Percentiles rank a stretch among this genome's conserved stretches.
Conservation (phyloP, 1,139 yeast genomes). For the Suhomyces atakaporum region DNA sequence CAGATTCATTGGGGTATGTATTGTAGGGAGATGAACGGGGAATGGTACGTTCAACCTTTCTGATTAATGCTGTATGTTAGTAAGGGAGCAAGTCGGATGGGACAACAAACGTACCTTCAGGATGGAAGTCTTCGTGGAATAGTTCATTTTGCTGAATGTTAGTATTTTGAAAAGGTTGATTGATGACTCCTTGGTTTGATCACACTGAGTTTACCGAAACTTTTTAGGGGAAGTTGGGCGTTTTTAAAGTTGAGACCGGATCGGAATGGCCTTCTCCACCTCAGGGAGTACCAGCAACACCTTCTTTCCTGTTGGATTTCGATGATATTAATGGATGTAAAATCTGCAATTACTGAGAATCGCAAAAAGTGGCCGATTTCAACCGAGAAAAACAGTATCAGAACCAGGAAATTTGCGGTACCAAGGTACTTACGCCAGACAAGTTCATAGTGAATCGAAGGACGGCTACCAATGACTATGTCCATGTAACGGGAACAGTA, state of each 20-base stretch:
- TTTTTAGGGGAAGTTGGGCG: too few species aligned
- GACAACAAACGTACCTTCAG: constrained; percentile 29
- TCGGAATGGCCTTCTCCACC: too few species aligned
- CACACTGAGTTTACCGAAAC: too few species aligned
- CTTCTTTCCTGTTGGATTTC: background rate
- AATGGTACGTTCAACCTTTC: constrained; percentile 15
- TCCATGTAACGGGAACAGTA: background rate
- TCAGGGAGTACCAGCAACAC: too few species aligned
- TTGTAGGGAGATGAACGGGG: constrained; percentile 17
- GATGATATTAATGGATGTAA: constrained; percentile 6
- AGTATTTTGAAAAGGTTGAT: constrained; percentile 8
- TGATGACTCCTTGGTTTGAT: too few species aligned
- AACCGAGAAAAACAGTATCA: background rate
- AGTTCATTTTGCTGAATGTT: constrained; percentile 7
- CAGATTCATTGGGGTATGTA: constrained; percentile 5
- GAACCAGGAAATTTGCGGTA: background rate
- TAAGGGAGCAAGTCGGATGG: too few species aligned
- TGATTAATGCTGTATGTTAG: constrained; percentile 19
- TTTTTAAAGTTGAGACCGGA: too few species aligned
- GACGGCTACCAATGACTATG: constrained; percentile 3
- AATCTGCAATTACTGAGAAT: constrained; percentile 1
- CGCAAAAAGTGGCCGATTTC: background rate
- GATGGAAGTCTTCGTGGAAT: constrained; percentile 20
- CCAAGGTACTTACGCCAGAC: constrained; percentile 7
- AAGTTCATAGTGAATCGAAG: constrained; percentile 8